Evolutionary conservation across 2,329 filamentous ascomycete genomes (phyloP).

Genomic region (Penicillium sp.): DNA sequence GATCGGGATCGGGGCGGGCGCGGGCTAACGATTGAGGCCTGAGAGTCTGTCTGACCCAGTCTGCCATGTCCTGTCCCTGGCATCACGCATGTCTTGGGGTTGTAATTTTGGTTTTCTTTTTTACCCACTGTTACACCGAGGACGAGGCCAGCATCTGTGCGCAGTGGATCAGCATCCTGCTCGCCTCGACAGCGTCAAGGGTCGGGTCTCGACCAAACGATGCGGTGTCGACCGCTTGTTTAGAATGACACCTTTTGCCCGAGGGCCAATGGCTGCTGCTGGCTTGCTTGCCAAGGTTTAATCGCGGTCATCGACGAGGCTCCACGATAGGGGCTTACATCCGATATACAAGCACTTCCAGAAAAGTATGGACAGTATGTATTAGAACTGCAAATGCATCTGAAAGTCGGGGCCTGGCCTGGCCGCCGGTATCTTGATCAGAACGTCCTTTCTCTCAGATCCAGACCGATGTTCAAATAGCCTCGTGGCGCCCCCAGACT

Average conservation of each 20-base stretch:
- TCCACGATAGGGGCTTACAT: conserved; percentile 24
- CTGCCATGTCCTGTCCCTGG: conserved; percentile 5
- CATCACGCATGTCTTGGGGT: conserved; percentile 2
- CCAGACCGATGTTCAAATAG: not conserved
- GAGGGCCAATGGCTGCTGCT: not conserved
- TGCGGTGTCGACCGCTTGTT: conserved; percentile 13
- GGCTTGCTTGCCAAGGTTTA: conserved; percentile 2
- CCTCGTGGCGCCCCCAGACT: conserved; percentile 26
- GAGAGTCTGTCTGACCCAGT: not conserved
- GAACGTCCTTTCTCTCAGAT: not conserved
- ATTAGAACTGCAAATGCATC: not conserved
- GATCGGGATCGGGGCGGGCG: conserved; percentile 1
- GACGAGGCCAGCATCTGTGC: conserved; percentile 6
- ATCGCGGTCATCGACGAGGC: not conserved
- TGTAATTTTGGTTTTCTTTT: not conserved
- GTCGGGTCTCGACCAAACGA: conserved; percentile 13
- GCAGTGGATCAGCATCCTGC: conserved; percentile 17
- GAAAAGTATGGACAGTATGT: no score
- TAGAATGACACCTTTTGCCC: not conserved
- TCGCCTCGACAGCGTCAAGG: no score
- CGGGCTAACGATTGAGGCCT: no score
- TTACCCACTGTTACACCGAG: not conserved
- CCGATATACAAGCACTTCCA: not conserved
- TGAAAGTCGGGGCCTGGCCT: not conserved
- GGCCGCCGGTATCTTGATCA: not conserved